Conservation (phyloP, 2,329 filamentous ascomycete genomes). For the Phyllosticta citriasiana region DNA sequence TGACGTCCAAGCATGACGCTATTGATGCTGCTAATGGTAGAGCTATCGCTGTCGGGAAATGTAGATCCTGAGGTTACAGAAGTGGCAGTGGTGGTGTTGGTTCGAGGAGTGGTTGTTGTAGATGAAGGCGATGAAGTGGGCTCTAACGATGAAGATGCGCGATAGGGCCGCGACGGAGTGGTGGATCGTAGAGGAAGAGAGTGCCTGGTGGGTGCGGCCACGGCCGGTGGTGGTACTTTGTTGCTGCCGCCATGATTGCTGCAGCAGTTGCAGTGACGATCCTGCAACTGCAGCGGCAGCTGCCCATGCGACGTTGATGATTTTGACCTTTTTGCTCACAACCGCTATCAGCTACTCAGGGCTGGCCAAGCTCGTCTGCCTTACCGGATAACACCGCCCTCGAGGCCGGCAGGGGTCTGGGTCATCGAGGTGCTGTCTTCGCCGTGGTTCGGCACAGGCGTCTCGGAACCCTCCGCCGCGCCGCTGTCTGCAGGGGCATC, state of each 20-base stretch:
- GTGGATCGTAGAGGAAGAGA: background rate
- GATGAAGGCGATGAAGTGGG: background rate
- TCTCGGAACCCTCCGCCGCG: slow-evolving; percentile 5
- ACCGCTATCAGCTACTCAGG: background rate
- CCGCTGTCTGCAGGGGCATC: slow-evolving; percentile 2
- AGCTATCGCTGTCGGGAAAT: background rate
- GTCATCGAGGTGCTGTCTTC: slow-evolving; percentile 4
- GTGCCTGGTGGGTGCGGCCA: background rate
- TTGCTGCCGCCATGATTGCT: background rate
- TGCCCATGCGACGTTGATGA: background rate
- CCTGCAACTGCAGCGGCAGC: background rate
- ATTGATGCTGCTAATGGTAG: background rate
- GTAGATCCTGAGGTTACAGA: background rate
- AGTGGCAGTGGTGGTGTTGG: background rate
- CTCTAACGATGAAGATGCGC: background rate
- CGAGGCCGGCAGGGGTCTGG: slow-evolving; percentile 8
- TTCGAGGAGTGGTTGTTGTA: background rate
- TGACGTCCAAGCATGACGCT: background rate
- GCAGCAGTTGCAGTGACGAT: background rate
- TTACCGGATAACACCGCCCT: slow-evolving; percentile 10
- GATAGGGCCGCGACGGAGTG: background rate
- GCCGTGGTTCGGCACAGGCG: slow-evolving; percentile 1
- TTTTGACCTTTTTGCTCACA: background rate
- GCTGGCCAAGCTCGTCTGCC: slow-evolving; percentile 1
- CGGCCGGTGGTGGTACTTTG: background rate